Evolutionary conservation across 805 yeast genomes (phyloP), one percentile per base, ranked within the genome.

Genomic region (Wickerhamomyces bovis): DNA sequence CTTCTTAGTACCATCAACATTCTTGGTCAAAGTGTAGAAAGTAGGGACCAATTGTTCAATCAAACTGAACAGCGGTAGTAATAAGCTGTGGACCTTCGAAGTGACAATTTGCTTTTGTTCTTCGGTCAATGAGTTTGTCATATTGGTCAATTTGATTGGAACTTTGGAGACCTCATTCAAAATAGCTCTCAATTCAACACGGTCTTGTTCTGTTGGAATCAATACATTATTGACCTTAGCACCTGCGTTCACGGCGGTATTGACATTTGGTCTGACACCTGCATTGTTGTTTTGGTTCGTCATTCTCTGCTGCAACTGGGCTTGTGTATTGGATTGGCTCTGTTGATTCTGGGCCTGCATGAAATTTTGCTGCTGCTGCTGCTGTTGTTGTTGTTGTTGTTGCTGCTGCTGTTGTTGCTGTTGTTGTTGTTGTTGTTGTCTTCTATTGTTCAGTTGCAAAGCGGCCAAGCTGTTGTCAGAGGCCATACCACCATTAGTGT

Each of bases 11-110:
- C 87, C 90, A 43, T 81, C 86, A 42, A 73, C 76, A 62, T 85
- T 85, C 55, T 83, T 80, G 1, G 95, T 85, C 50, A 87, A 71
- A 48, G 84, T 76, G 59, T 78, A 89, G 57, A 86, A 87, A 58
- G 85, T 81, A 33, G 95, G 89, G 38, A 87, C 79, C 39, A 89
- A 71, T 50, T 83, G 83, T 60, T 88, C 95, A 16, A 85, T 83
- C 51, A 83, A 76, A 33, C 80, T 73, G 63, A 77, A 80, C 52
- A 84, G 73, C 18, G 71, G 55, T 28, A 67, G 62, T 28, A 85
- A 71, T 26, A 78, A 70, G 38, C 71, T 73, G 39, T 69, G 71
- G 54, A 80, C 73, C 22, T 77, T 72, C 19, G 80, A 77, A 39
- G 77, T 69, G 21, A 83, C 83, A 43, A 70, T 69, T 36, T 70